Conservation (phyloP, 768 basidiomycete species). For the Macrolepiota albuminosa region DNA sequence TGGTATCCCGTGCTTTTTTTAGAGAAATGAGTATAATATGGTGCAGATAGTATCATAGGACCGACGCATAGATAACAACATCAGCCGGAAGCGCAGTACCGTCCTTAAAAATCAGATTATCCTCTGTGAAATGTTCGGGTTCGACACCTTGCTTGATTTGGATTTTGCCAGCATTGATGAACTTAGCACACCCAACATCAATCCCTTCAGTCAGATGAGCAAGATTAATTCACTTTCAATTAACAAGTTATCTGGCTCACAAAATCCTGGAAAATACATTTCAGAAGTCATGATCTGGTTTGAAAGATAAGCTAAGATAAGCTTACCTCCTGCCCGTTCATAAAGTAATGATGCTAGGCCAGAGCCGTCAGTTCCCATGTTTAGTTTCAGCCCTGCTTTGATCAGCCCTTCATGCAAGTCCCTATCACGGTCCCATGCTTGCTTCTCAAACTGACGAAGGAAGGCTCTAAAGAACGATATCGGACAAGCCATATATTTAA, state of each 20-base stretch:
- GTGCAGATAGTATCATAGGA: not conserved
- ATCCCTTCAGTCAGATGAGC: slow-evolving; percentile 19
- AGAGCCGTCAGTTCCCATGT: slow-evolving; percentile 27
- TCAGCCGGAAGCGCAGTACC: slow-evolving; percentile 36
- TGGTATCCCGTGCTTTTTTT: slow-evolving; percentile 22
- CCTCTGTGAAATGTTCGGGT: slow-evolving; percentile 29
- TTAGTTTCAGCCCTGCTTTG: slow-evolving; percentile 32
- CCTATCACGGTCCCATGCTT: slow-evolving; percentile 23
- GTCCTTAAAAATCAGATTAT: slow-evolving; percentile 33
- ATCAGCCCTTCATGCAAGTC: slow-evolving; percentile 29
- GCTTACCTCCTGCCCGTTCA: slow-evolving; percentile 29
- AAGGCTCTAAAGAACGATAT: slow-evolving; percentile 19
- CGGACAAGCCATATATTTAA: slow-evolving; percentile 21
- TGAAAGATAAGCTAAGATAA: too few relatives aligned
- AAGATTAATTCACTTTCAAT: not conserved
- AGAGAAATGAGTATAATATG: not conserved
- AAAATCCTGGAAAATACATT: not conserved
- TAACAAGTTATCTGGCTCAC: not conserved
- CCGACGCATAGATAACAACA: slow-evolving; percentile 40
- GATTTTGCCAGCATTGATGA: slow-evolving; percentile 51
- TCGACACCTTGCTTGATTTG: slow-evolving; percentile 52
- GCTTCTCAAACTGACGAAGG: slow-evolving; percentile 12
- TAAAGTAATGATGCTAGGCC: slow-evolving; percentile 24
- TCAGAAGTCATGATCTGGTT: not conserved
- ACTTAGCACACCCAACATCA: slow-evolving; percentile 46